Evolutionary conservation across 306 rosid species (phyloP).

Genomic region (Vachellia collinsii): DNA sequence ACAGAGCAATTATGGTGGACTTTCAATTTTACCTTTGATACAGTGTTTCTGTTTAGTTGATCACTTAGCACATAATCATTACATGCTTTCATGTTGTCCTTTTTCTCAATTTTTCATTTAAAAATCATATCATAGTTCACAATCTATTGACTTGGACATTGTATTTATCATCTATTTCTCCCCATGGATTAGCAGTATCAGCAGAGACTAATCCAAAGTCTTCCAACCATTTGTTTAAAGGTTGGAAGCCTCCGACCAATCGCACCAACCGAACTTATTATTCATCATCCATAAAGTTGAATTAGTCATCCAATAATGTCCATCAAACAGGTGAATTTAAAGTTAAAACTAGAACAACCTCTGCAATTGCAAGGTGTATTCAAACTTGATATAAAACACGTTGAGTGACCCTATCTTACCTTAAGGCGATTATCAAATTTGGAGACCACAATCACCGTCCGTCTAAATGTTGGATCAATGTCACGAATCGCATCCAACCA

Average conservation of each 20-base stretch:
- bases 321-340: background rate
- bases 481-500: constrained; percentile 93
- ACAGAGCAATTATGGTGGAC: constrained; percentile 36
- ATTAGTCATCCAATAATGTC: background rate
- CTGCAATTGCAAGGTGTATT: background rate
- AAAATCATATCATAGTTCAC: background rate
- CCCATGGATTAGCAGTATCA: background rate
- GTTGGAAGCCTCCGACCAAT: background rate
- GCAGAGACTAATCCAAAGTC: background rate
- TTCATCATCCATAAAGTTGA: background rate
- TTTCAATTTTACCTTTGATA: background rate
- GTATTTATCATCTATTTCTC: background rate
- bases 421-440: constrained; percentile 97
- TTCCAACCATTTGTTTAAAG: background rate
- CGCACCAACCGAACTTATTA: background rate
- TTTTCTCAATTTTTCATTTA: background rate
- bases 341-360: background rate
- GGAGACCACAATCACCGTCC: constrained; percentile 87
- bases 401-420: constrained; percentile 49
- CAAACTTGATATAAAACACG: background rate
- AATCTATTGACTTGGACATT: background rate
- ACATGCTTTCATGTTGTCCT: background rate
- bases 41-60: background rate
- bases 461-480: constrained; percentile 82
- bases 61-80: background rate